Evolutionary conservation across 352 stramenopile genomes (phyloP), one percentile per base, ranked within the genome.

Genomic region (Sclerospora graminicola): DNA sequence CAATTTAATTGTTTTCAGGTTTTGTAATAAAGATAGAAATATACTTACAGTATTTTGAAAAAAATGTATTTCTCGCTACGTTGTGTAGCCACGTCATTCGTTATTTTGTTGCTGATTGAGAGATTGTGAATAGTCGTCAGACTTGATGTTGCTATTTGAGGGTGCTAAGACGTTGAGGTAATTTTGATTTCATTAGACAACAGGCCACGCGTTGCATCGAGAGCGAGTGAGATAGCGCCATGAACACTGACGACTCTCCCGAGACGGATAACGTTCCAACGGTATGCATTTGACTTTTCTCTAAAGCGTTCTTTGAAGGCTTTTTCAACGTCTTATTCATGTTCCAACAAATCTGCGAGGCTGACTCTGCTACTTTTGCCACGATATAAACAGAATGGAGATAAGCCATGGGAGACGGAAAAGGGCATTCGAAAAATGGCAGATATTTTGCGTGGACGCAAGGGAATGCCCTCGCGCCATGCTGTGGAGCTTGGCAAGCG

Each of bases 401-500:
- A 82, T 14, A 66, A 70, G 49, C 43, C 74, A 19, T 90, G 76
- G 79, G 79, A 90, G 54, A 84, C 65, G 20, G 76, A 87, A 30
- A 69, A 74, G 24, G 79, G 79, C 20, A 46, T 67, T 24, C 82
- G 82, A 54, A 85, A 84, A 57, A 88, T 93, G 72, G 82, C 76
- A 2, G 82, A 93, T 34, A 51, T 91, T 34, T 60, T 89, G 44
- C 79, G 82, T 18, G 82, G 82, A 29, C 77, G 77, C 51, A 90
- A 89, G 58, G 82, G 82, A 26, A 90, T 95, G 76, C 73, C 78
- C 5, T 79, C 90, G 27, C 83, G 84, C 41, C 82, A 94, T 39
- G 84, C 83, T 20, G 84, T 95, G 39, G 83, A 95, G 50, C 66
- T 94, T 8, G 84, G 85, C 47, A 95, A 95, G 69, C 83, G 84